Evolutionary conservation across 495 filamentous ascomycete species (phyloP).

Genomic region (Penicillium coprophilum): DNA sequence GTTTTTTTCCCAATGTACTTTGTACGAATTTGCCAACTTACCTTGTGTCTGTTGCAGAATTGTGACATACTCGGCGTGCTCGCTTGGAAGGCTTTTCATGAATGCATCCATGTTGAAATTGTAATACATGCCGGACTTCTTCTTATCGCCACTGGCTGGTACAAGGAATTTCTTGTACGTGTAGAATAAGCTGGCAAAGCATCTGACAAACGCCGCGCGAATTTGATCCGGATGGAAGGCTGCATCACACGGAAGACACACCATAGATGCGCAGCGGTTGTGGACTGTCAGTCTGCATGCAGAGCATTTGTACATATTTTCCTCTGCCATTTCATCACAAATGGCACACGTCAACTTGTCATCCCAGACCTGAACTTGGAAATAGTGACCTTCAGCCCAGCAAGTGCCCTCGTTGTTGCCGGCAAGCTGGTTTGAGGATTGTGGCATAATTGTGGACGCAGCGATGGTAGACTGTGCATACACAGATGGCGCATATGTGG

Average conservation of each 20-base stretch:
- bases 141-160: constrained; percentile 76
- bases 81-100: constrained; percentile 82
- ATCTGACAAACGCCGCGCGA: constrained; percentile 89
- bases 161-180: constrained; percentile 87
- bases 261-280: constrained; percentile 73
- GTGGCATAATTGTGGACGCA: constrained; percentile 96
- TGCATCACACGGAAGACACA: constrained; percentile 82
- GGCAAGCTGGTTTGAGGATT: constrained; percentile 80
- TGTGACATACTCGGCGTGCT: constrained; percentile 83
- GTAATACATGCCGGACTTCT: constrained; percentile 82
- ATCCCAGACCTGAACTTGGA: constrained; percentile 71
- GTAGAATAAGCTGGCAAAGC: constrained; percentile 90
- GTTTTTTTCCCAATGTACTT: neutral
- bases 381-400: constrained; percentile 94
- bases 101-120: constrained; percentile 94
- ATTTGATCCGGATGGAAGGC: constrained; percentile 91
- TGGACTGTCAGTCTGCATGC: constrained; percentile 78
- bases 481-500: constrained; percentile 88
- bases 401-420: constrained; percentile 80
- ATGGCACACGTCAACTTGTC: constrained; percentile 71
- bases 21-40: constrained; percentile 36
- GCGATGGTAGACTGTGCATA: constrained; percentile 97
- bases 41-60: constrained; percentile 93
- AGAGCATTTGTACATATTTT: constrained; percentile 82
- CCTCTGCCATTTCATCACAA: constrained; percentile 87